Conservation (phyloP, 192 early-diverging fungal species). For the Funneliformis mosseae region DNA sequence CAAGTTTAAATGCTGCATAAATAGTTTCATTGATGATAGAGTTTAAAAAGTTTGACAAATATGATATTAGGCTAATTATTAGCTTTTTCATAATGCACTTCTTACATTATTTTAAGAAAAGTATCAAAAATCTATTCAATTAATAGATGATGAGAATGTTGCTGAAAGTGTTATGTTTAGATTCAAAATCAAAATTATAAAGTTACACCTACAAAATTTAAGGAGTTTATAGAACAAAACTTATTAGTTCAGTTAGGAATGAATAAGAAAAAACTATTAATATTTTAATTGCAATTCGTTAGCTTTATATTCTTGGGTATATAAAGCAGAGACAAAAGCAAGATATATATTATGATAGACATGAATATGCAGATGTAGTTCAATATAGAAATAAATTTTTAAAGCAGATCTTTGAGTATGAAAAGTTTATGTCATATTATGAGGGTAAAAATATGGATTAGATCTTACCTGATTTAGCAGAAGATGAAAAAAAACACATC, state of each 20-base stretch:
- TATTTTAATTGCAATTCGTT: background rate
- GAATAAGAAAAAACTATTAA: background rate
- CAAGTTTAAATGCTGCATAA: background rate
- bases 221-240: background rate
- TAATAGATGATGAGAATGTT: conserved; percentile 6
- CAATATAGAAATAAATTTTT: conserved; percentile 5
- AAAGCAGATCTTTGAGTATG: background rate
- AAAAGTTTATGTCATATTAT: conserved; percentile 15
- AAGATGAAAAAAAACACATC: conserved; percentile 6
- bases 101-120: background rate
- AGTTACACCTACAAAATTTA: background rate
- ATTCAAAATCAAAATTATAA: conserved; percentile 3
- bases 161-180: background rate
- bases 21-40: background rate
- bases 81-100: background rate
- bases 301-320: background rate
- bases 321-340: background rate
- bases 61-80: background rate
- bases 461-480: background rate
- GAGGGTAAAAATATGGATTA: conserved; percentile 12
- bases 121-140: background rate
- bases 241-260: background rate
- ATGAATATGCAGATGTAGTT: background rate
- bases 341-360: conserved; percentile 2
- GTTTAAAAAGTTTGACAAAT: background rate